Conservation (phyloP, 371 early-diverging fungal species). For the Mucor velutinosus region DNA sequence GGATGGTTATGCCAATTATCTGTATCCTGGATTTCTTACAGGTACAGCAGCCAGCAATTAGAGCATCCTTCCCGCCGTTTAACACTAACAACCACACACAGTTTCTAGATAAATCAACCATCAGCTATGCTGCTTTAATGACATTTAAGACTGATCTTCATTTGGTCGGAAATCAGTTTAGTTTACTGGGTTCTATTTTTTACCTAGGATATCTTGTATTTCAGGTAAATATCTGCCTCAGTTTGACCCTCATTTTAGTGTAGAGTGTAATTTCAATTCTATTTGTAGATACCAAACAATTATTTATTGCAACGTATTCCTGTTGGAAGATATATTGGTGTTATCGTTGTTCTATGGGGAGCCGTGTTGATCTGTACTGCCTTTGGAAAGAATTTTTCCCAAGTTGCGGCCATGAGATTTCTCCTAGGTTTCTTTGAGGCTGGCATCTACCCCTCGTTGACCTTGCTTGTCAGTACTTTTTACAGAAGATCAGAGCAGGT, state of each 20-base stretch:
- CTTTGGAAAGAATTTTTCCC: constrained; percentile 32
- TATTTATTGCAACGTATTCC: constrained; percentile 40
- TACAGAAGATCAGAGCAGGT: constrained; percentile 44
- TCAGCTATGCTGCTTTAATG: constrained; percentile 39
- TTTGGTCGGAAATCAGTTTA: constrained; percentile 31
- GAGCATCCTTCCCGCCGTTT: background rate
- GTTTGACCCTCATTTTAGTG: background rate
- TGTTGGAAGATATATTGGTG: constrained; percentile 38
- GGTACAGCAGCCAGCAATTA: constrained; percentile 18
- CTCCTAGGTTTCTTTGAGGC: constrained; percentile 35
- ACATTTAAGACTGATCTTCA: constrained; percentile 32
- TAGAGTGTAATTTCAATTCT: background rate
- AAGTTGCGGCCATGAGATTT: constrained; percentile 43
- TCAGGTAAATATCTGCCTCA: constrained; percentile 26
- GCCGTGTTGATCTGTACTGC: constrained; percentile 32
- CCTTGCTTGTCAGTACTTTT: constrained; percentile 37
- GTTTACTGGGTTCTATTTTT: constrained; percentile 39
- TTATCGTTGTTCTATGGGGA: constrained; percentile 40
- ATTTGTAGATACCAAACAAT: constrained; percentile 41
- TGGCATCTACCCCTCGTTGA: constrained; percentile 32
- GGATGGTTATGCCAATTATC: constrained; percentile 39
- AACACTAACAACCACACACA: constrained; percentile 1
- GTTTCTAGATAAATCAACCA: constrained; percentile 49
- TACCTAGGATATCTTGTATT: constrained; percentile 42
- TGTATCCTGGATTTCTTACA: constrained; percentile 43